These are phyloP conservation scores for Plasmodium fragile DNA, from an alignment of 169 alveolate species.

Conservation along the genomic window DNA sequence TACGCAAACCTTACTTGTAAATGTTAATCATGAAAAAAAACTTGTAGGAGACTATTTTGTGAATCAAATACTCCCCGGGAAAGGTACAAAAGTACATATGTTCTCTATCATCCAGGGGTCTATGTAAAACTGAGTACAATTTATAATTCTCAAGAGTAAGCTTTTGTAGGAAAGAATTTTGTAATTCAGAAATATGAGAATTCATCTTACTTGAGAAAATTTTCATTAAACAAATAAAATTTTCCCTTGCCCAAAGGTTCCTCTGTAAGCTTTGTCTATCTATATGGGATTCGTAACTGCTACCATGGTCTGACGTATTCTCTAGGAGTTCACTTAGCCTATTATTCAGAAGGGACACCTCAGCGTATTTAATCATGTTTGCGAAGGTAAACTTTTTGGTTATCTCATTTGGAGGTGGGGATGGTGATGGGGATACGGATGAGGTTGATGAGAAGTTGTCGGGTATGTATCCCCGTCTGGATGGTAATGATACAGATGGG, in stretches of 20 bases:
- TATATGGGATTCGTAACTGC: neutral
- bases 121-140: neutral
- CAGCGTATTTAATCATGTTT: constrained; percentile 32
- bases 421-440: neutral
- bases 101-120: neutral
- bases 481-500: neutral
- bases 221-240: constrained; percentile 48
- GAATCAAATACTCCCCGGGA: constrained; percentile 23
- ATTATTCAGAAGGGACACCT: neutral
- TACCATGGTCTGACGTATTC: neutral
- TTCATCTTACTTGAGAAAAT: constrained; percentile 15
- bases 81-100: constrained; percentile 18
- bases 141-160: constrained; percentile 21
- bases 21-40: neutral
- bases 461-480: neutral
- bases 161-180: neutral
- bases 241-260: neutral
- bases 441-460: neutral
- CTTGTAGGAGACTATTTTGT: neutral
- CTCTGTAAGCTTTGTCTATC: neutral
- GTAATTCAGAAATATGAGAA: neutral
- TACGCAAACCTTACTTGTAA: neutral
- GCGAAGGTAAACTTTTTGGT: constrained; percentile 7
- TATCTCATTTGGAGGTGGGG: neutral
- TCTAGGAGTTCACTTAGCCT: neutral